Percentiles rank a stretch among this genome's conserved stretches.
Evolutionary conservation across 805 yeast genomes (phyloP).

Genomic region (Myxozyma neglecta): DNA sequence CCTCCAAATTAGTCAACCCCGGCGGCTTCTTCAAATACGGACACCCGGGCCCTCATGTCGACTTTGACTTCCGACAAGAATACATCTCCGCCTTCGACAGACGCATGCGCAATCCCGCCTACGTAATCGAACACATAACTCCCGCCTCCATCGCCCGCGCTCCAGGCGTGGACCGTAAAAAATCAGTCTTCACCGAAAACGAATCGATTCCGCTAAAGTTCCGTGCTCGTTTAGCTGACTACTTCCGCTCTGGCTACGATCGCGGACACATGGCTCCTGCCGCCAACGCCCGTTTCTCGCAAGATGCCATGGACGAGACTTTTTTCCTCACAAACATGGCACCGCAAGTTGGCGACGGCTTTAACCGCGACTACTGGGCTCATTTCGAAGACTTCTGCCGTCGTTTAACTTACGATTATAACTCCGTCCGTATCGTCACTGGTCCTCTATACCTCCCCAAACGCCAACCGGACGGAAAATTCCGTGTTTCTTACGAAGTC

Average conservation of each 20-base stretch:
- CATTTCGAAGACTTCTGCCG: conserved; percentile 89
- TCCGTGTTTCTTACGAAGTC: conserved; percentile 80
- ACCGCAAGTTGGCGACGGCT: conserved; percentile 97
- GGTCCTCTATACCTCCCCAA: conserved; percentile 92
- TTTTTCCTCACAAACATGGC: conserved; percentile 86
- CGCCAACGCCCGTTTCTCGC: conserved; percentile 90
- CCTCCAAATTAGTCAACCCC: conserved; percentile 54
- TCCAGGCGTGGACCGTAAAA: conserved; percentile 69
- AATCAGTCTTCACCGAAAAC: conserved; percentile 84
- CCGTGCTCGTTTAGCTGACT: conserved; percentile 76
- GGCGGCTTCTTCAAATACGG: conserved; percentile 85
- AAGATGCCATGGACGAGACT: conserved; percentile 92
- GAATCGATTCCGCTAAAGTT: conserved; percentile 73
- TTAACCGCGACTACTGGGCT: conserved; percentile 97
- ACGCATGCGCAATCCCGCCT: conserved; percentile 78
- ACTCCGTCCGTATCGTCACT: conserved; percentile 79
- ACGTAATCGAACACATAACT: conserved; percentile 44
- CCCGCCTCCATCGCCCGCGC: conserved; percentile 81
- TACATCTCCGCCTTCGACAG: conserved; percentile 86
- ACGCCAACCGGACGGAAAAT: conserved; percentile 77
- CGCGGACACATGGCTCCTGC: conserved; percentile 92
- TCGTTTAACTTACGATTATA: conserved; percentile 67
- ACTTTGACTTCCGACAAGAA: conserved; percentile 68
- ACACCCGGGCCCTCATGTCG: conserved; percentile 93
- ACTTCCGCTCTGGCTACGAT: conserved; percentile 93